A percentile compares a stretch with the other conserved stretches of the same genome.
Evolutionary conservation across 345 rosid species (phyloP).

Genomic region (Crucihimalaya himalaica): DNA sequence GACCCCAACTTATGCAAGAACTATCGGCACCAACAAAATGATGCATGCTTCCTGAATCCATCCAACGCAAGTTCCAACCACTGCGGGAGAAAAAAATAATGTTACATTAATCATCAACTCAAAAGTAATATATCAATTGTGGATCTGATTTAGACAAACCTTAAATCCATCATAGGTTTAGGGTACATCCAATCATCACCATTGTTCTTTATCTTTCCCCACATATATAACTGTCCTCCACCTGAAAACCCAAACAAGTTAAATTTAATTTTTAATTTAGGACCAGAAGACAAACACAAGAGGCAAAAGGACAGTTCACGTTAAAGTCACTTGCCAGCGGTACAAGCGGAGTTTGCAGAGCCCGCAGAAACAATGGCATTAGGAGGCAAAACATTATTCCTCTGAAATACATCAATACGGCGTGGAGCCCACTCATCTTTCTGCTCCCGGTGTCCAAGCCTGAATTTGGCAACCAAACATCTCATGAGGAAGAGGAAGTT

Average conservation of each 20-base stretch:
- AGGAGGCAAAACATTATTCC: conserved; percentile 72
- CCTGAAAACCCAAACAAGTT: conserved; percentile 45
- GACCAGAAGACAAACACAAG: conserved; percentile 5
- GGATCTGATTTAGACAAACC: conserved; percentile 49
- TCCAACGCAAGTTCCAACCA: conserved; percentile 97
- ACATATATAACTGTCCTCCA: conserved; percentile 98
- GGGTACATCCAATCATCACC: conserved; percentile 99
- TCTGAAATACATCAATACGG: conserved; percentile 78
- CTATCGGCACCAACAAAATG: conserved; percentile 95
- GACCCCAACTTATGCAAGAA: conserved; percentile 99
- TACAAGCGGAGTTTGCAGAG: conserved; percentile 80
- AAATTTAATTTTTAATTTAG: neutral
- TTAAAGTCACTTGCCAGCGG: conserved; percentile 68
- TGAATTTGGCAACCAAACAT: conserved; percentile 38
- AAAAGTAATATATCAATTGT: conserved; percentile 3
- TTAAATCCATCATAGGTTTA: conserved; percentile 96
- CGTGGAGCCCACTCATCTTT: conserved; percentile 98
- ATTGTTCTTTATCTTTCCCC: conserved; percentile 91
- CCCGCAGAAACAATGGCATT: conserved; percentile 88
- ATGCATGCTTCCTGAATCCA: conserved; percentile 97
- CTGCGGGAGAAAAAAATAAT: conserved; percentile 40
- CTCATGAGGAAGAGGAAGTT: conserved; percentile 5
- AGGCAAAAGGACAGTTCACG: conserved; percentile 3
- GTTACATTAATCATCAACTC: neutral
- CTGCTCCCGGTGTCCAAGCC: conserved; percentile 99